Conservation (phyloP, 768 basidiomycete genomes). For the Agrocybe praecox region DNA sequence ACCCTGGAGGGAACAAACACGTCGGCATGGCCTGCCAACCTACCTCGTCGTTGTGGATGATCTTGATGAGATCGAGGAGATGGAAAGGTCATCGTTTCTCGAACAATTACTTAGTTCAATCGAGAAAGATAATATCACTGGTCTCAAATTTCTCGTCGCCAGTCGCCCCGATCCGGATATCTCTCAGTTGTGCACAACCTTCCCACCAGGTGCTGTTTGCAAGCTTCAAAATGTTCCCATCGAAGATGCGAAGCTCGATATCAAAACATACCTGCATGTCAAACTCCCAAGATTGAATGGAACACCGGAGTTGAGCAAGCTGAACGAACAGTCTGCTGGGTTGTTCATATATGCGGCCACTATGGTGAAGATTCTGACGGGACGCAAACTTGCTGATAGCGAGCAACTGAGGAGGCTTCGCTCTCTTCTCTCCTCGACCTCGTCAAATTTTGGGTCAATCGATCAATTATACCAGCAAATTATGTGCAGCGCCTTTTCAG, state of each 20-base stretch:
- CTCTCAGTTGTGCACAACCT: constrained; percentile 7
- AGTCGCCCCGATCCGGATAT: constrained; percentile 22
- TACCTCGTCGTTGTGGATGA: constrained; percentile 25
- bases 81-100: no score
- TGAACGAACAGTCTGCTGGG: no score
- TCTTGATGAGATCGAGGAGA: constrained; percentile 21
- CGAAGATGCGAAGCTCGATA: constrained; percentile 7
- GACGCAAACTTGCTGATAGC: background rate
- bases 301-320: constrained; percentile 7
- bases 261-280: constrained; percentile 7
- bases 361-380: no score
- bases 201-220: no score
- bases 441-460: no score
- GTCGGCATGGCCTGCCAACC: background rate
- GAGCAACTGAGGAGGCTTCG: constrained; percentile 7
- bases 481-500: no score
- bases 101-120: constrained; percentile 13
- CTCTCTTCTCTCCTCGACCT: constrained; percentile 8
- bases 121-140: constrained; percentile 6
- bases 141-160: constrained; percentile 25
- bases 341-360: no score
- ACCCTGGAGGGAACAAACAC: constrained; percentile 14
- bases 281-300: constrained; percentile 4
- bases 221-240: no score
- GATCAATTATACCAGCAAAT: no score